These are phyloP conservation scores for Pseudonectria buxi DNA, from an alignment of 2,329 filamentous ascomycete species.

Conservation along the genomic window DNA sequence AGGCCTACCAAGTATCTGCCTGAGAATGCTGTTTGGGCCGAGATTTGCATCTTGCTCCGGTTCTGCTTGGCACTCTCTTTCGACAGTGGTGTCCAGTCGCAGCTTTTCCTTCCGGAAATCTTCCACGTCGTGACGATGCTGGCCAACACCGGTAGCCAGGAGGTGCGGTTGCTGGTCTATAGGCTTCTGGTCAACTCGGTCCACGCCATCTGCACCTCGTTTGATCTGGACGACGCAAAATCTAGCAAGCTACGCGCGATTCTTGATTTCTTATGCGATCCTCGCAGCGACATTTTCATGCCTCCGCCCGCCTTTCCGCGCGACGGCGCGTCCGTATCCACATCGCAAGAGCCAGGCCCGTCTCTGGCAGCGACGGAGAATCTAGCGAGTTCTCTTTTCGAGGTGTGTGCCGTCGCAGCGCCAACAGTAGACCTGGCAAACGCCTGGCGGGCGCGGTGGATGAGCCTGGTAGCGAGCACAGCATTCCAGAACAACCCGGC, in stretches of 20 bases:
- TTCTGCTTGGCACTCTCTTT: slow-evolving; percentile 63
- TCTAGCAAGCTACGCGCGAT: slow-evolving; percentile 49
- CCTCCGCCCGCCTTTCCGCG: slow-evolving; percentile 37
- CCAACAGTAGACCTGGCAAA: slow-evolving; percentile 60
- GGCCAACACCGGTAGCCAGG: slow-evolving; percentile 54
- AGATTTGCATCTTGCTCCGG: slow-evolving; percentile 60
- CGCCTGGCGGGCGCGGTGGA: slow-evolving; percentile 65
- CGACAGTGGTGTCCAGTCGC: slow-evolving; percentile 59
- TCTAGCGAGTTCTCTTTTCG: slow-evolving; percentile 55
- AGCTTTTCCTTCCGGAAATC: slow-evolving; percentile 61
- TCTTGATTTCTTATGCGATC: slow-evolving; percentile 53
- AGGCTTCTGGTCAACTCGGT: slow-evolving; percentile 60
- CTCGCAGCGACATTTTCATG: slow-evolving; percentile 51
- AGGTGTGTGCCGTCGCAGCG: slow-evolving; percentile 57
- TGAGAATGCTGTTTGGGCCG: slow-evolving; percentile 63
- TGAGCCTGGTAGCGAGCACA: slow-evolving; percentile 66
- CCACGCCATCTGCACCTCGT: slow-evolving; percentile 61
- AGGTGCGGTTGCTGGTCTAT: slow-evolving; percentile 54
- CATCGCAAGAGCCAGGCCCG: slow-evolving; percentile 45
- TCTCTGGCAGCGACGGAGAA: slow-evolving; percentile 53
- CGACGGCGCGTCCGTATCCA: slow-evolving; percentile 49
- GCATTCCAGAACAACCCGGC: slow-evolving; percentile 68
- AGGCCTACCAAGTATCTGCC: slow-evolving; percentile 58
- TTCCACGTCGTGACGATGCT: slow-evolving; percentile 68
- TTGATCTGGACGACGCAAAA: slow-evolving; percentile 53